Conservation (phyloP, 352 stramenopile genomes). For the Globisporangium recalcitrans region DNA sequence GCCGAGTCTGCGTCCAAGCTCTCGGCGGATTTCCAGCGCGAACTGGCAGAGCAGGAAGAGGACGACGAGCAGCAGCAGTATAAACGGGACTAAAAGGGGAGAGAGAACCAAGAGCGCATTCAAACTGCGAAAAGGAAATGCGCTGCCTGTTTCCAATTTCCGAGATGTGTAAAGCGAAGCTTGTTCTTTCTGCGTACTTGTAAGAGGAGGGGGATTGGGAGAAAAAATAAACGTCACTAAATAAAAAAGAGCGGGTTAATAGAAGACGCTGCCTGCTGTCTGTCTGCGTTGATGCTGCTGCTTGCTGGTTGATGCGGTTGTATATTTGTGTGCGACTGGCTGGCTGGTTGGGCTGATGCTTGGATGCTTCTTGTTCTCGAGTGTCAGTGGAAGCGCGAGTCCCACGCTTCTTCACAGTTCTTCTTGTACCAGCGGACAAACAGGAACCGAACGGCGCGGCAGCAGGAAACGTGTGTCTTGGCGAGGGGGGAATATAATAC, state of each 20-base stretch:
- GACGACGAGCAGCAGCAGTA: constrained; percentile 15
- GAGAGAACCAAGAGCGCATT: background rate
- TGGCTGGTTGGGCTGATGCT: background rate
- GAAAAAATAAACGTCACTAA: constrained; percentile 9
- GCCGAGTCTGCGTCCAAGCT: constrained; percentile 65
- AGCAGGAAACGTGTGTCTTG: background rate
- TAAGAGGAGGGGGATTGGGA: background rate
- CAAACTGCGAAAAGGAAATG: no score
- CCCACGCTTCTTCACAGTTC: background rate
- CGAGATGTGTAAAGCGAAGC: background rate
- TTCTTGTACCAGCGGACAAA: background rate
- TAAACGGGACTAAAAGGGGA: background rate
- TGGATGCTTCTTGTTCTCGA: background rate
- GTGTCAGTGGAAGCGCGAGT: no score
- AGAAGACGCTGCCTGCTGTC: background rate
- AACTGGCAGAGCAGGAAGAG: constrained; percentile 6
- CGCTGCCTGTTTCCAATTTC: background rate
- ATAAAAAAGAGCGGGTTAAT: constrained; percentile 11
- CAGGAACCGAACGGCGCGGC: background rate
- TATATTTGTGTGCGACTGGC: background rate
- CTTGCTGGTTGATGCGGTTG: background rate
- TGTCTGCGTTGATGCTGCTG: background rate
- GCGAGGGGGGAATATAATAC: constrained; percentile 9
- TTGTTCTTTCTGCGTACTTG: background rate
- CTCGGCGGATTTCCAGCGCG: constrained; percentile 36